Conservation (phyloP, 164 flowering plant genomes). For the Hamamelis virginiana region DNA sequence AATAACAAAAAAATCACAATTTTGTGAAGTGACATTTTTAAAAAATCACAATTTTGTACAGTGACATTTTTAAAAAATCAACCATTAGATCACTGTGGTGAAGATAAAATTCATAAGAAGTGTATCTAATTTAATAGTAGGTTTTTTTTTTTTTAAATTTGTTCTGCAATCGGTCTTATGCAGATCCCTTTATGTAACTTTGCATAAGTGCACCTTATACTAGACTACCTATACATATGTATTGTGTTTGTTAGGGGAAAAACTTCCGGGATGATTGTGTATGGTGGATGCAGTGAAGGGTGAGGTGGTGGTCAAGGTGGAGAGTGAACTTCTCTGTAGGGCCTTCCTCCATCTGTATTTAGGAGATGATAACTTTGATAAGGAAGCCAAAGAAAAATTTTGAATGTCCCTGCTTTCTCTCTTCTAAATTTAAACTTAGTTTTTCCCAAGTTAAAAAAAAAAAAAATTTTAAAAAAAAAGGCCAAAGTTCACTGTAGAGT, state of each 20-base stretch:
- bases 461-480: conserved; percentile 16
- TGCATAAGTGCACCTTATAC: no score
- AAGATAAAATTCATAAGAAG: no score
- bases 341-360: conserved; percentile 55
- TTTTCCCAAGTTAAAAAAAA: no score
- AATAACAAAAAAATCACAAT: no score
- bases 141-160: no score
- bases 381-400: conserved; percentile 60
- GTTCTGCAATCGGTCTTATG: no score
- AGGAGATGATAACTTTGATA: conserved; percentile 61
- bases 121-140: no score
- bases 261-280: neutral
- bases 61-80: no score
- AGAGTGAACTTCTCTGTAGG: conserved; percentile 67
- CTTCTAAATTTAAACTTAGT: conserved; percentile 26
- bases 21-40: no score
- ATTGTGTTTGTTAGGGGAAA: neutral
- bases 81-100: no score
- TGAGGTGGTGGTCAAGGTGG: conserved; percentile 53
- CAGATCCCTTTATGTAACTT: no score
- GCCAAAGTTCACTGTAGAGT: neutral
- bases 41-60: no score
- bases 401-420: conserved; percentile 51
- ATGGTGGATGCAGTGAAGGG: conserved; percentile 45
- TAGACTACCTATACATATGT: neutral